Base-by-base conservation (phyloP, 2,329 filamentous ascomycete species). In the Sclerotinia minor region DNA sequence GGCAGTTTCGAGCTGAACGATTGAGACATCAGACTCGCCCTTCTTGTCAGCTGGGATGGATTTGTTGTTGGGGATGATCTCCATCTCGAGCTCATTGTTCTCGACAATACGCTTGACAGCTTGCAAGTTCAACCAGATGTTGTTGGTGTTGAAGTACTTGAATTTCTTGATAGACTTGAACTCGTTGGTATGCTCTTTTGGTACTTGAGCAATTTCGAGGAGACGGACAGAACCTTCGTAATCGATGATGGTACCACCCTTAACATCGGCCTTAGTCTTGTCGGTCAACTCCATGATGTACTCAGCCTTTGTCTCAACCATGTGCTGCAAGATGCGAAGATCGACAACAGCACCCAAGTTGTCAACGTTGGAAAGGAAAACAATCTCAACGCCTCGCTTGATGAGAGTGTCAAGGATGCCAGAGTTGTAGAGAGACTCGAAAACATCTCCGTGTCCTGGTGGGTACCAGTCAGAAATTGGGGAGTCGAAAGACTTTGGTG, bases 161-260 rank as follows among this genome's bases (percentile, higher is more conserved):
- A 99, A 99, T 87, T 99, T 99, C 90, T 99, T 99, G 87, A 99
- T 99, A 60, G 94, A 97, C 89, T 99, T 99, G 92, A 99, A 99
- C 84, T 99, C 95, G 83, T 99, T 98, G 80, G 95, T 92, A 83
- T 99, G 95, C 85, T 99, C 92, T 89, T 98, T 99, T 82, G 95
- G 95, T 47, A 99, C 95, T 85, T 99, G 95, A 19, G 95, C 95
- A 77, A 99, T 97, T 85, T 99, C 95, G 65, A 99, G 91, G 74
- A 99, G 90, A 78, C 95, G 94, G 75, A 96, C 94, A 68, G 92
- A 94, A 77, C 94, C 94, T 80, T 99, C 95, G 82, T 97, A 97
- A 84, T 99, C 94, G 78, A 99, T 99, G 81, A 99, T 99, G 81
- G 95, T 99, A 83, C 95, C 95, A 89, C 95, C 95, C 91, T 99